These are phyloP conservation scores for Raffaelea albimanens DNA, from an alignment of 2,329 filamentous ascomycete genomes.

Conservation along the genomic window DNA sequence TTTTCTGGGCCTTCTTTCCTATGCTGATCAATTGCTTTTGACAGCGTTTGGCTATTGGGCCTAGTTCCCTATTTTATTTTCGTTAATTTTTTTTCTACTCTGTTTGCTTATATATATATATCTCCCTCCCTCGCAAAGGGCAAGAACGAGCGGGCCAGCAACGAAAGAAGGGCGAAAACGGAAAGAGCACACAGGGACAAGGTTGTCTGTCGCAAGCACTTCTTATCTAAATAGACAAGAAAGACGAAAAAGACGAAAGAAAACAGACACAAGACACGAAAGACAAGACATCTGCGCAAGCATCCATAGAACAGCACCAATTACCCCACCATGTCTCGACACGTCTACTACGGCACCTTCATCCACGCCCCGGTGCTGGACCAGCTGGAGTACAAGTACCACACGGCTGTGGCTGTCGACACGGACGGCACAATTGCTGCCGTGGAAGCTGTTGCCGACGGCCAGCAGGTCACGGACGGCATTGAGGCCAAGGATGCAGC, in stretches of 20 bases:
- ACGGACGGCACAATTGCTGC: slow-evolving; percentile 38
- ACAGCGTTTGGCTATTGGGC: background rate
- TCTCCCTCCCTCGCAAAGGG: no score
- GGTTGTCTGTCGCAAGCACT: background rate
- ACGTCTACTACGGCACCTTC: slow-evolving; percentile 46
- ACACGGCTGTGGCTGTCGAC: slow-evolving; percentile 42
- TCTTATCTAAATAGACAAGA: no score
- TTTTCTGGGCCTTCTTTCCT: background rate
- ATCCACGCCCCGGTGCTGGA: slow-evolving; percentile 40
- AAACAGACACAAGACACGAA: no score
- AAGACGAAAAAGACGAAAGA: no score
- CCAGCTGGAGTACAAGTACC: slow-evolving; percentile 41
- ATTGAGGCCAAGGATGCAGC: no score
- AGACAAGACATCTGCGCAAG: no score
- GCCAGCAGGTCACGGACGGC: slow-evolving; percentile 17
- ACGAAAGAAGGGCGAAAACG: no score
- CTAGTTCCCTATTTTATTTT: background rate
- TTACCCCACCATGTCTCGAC: slow-evolving; percentile 20
- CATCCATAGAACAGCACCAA: no score
- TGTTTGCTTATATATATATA: no score
- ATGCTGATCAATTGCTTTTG: no score
- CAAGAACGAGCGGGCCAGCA: no score
- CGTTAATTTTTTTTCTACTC: background rate
- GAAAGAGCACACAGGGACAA: background rate
- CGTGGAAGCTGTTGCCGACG: slow-evolving; percentile 23